Conservation (phyloP, 2,329 filamentous ascomycete genomes). For the Aspergillus aculeatinus region DNA sequence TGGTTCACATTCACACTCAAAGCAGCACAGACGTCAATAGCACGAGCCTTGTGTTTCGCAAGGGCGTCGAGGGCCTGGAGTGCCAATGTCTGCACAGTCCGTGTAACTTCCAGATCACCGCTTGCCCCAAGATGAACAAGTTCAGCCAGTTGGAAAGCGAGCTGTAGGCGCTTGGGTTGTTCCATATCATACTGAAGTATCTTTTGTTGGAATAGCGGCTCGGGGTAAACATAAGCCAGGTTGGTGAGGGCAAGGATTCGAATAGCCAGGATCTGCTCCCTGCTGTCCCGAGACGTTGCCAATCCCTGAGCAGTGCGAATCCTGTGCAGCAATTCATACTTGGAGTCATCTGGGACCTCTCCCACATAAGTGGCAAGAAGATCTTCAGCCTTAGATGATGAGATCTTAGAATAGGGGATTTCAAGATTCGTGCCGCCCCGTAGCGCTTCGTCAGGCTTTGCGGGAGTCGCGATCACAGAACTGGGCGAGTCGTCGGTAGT, state of each 20-base stretch:
- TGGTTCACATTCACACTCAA: conserved; percentile 95
- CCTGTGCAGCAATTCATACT: conserved; percentile 82
- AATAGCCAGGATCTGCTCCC: conserved; percentile 75
- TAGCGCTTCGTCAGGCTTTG: conserved; percentile 37
- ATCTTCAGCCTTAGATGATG: conserved; percentile 38
- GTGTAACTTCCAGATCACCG: conserved; percentile 65
- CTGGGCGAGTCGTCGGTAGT: conserved; percentile 51
- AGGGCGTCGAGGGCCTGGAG: conserved; percentile 83
- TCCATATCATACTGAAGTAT: conserved; percentile 84
- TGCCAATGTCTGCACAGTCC: conserved; percentile 77
- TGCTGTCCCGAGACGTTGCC: conserved; percentile 60
- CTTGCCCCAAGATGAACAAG: conserved; percentile 80
- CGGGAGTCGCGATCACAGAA: conserved; percentile 45
- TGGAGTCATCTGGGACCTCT: conserved; percentile 68
- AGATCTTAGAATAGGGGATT: conserved; percentile 54
- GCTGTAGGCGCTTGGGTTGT: conserved; percentile 81
- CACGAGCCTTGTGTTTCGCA: conserved; percentile 72
- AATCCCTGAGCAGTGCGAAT: conserved; percentile 82
- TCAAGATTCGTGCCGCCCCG: conserved; percentile 60
- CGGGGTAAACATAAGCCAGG: conserved; percentile 81
- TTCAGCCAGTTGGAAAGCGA: conserved; percentile 89
- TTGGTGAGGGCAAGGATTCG: conserved; percentile 87
- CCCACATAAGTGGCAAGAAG: conserved; percentile 47
- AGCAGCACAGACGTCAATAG: conserved; percentile 81
- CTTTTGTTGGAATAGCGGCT: conserved; percentile 79